phyloP scores from a whole-genome alignment of 352 stramenopile genomes.

The Globisporangium alternatum region DNA sequence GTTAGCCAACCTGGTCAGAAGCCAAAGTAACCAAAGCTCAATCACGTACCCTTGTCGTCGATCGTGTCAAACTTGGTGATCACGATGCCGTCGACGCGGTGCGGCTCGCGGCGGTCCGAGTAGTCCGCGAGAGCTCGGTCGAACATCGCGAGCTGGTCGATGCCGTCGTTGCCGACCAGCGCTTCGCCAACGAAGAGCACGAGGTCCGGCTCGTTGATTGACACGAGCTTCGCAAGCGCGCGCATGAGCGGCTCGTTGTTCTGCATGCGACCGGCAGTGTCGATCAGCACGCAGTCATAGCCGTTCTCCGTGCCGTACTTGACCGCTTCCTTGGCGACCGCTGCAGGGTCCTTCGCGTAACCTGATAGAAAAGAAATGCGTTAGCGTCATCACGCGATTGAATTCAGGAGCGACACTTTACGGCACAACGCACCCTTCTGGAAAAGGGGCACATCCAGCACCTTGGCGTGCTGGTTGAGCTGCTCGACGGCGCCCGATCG shows the following conservation, averaged over 20 bases:
- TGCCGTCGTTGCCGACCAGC: constrained; percentile 98
- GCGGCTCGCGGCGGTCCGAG: constrained; percentile 79
- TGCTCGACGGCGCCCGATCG: constrained; percentile 98
- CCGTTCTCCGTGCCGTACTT: constrained; percentile 93
- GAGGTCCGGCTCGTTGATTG: constrained; percentile 96
- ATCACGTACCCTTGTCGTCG: constrained; percentile 92
- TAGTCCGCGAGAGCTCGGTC: constrained; percentile 90
- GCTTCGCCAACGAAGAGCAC: constrained; percentile 99
- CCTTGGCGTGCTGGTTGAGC: constrained; percentile 96
- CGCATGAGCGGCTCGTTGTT: constrained; percentile 99
- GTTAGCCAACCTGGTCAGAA: not conserved
- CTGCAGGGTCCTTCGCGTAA: constrained; percentile 96
- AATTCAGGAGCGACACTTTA: not conserved
- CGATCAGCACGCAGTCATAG: constrained; percentile 97
- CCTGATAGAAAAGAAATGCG: constrained; percentile 37
- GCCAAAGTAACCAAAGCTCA: constrained; percentile 5
- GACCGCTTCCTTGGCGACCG: constrained; percentile 94
- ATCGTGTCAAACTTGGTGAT: constrained; percentile 99
- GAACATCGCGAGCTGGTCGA: constrained; percentile 97
- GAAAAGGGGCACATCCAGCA: constrained; percentile 96
- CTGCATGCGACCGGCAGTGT: constrained; percentile 98
- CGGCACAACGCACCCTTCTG: constrained; percentile 56
- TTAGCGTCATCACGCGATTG: not conserved
- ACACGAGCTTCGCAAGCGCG: constrained; percentile 96
- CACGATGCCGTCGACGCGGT: constrained; percentile 97